Evolutionary conservation across 306 rosid genomes (phyloP).

Genomic region (Datisca glomerata): DNA sequence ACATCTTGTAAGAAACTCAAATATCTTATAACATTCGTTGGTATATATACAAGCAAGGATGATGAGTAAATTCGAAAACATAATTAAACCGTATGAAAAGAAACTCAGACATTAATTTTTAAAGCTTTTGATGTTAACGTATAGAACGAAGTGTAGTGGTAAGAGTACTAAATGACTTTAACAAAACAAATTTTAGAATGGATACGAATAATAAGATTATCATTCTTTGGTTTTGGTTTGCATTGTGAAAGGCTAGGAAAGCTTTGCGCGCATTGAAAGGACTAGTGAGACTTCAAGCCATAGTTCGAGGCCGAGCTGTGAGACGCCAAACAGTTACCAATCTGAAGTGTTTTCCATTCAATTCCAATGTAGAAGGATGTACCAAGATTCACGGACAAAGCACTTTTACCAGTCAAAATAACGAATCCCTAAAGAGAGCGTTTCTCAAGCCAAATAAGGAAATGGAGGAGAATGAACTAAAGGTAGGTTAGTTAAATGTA

Average conservation of each 20-base stretch:
- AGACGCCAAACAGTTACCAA: conserved; percentile 30
- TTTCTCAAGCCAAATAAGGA: conserved; percentile 25
- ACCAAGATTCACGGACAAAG: conserved; percentile 21
- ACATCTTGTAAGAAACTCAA: conserved; percentile 50
- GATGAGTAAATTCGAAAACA: too few species aligned
- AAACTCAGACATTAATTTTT: too few species aligned
- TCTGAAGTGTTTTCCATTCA: conserved; percentile 21
- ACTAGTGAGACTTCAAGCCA: conserved; percentile 69
- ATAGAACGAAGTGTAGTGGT: too few species aligned
- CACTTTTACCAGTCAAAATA: conserved; percentile 12
- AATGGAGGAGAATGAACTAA: conserved; percentile 28
- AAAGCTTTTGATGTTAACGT: too few species aligned
- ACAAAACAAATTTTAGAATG: too few species aligned
- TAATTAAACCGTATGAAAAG: too few species aligned
- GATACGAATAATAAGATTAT: too few species aligned
- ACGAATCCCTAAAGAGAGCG: conserved; percentile 13
- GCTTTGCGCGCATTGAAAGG: conserved; percentile 79
- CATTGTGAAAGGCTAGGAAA: conserved; percentile 68
- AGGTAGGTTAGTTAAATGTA: conserved; percentile 27
- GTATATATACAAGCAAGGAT: too few species aligned
- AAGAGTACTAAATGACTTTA: too few species aligned
- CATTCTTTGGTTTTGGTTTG: neutral
- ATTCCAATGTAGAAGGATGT: conserved; percentile 15
- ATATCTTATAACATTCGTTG: too few species aligned
- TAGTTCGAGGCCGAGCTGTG: conserved; percentile 69